Percentiles rank a stretch among this genome's conserved stretches.
These are phyloP conservation scores for Vitis hybrid DNA, from an alignment of 177 flowering plant species.

Conservation along the genomic window DNA sequence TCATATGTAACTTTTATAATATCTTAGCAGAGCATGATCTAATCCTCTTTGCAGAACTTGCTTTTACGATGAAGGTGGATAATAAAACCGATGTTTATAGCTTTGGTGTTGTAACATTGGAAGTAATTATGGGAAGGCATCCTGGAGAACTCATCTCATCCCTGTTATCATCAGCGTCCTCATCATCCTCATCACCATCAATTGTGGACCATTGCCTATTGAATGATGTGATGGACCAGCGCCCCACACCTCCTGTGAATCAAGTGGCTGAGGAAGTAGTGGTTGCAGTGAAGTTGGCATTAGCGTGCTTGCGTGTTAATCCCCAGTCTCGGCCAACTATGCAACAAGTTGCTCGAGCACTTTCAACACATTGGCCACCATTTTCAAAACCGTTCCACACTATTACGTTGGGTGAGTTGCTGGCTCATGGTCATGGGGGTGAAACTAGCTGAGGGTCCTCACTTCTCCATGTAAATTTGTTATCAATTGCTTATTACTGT, in stretches of 20 bases:
- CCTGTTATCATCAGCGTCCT: neutral
- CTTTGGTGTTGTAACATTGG: slow-evolving; percentile 19
- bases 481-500: too few relatives aligned
- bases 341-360: slow-evolving; percentile 7
- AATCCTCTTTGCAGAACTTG: slow-evolving; percentile 6
- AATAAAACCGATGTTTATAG: slow-evolving; percentile 21
- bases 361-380: neutral
- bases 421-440: too few relatives aligned
- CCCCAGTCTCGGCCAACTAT: slow-evolving; percentile 21
- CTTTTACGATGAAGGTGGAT: slow-evolving; percentile 12
- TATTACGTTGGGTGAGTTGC: too few relatives aligned
- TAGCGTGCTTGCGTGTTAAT: slow-evolving; percentile 9
- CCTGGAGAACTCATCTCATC: slow-evolving; percentile 19
- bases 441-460: too few relatives aligned
- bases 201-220: neutral
- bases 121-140: slow-evolving; percentile 22
- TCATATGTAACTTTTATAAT: too few relatives aligned
- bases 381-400: too few relatives aligned
- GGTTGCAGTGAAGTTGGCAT: slow-evolving; percentile 5
- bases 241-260: slow-evolving; percentile 5
- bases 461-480: too few relatives aligned
- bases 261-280: slow-evolving; percentile 2
- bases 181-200: neutral
- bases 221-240: slow-evolving; percentile 19
- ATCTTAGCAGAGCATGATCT: too few relatives aligned